A percentile compares a stretch with the other conserved stretches of the same genome.
These are phyloP conservation scores for Pluteus cervinus DNA, from an alignment of 768 basidiomycete species.

Conservation along the genomic window DNA sequence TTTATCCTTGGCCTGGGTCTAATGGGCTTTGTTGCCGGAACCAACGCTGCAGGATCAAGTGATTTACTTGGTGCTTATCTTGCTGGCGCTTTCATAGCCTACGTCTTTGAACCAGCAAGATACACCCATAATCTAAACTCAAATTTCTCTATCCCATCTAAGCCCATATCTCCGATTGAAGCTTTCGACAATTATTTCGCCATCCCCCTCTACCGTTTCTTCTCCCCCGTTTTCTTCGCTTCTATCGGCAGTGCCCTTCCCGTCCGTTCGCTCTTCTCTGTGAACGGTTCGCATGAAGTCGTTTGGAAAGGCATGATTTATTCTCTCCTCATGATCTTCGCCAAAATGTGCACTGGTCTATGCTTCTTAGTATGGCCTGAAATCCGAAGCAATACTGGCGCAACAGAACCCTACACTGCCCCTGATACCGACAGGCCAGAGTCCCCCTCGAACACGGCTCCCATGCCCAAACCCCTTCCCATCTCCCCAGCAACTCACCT, in stretches of 20 bases:
- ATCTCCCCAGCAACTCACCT: background rate
- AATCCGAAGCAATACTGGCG: background rate
- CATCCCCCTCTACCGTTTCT: conserved; percentile 33
- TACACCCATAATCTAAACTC: no score
- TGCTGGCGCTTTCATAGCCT: conserved; percentile 43
- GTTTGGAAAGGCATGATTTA: conserved; percentile 54
- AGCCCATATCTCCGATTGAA: no score
- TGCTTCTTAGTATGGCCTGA: conserved; percentile 35
- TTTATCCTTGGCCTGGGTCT: conserved; percentile 31
- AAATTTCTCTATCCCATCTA: no score
- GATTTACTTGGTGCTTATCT: conserved; percentile 60
- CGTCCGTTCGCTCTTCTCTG: conserved; percentile 31
- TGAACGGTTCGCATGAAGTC: conserved; percentile 29
- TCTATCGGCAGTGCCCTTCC: conserved; percentile 58
- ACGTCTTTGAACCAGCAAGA: conserved; percentile 23
- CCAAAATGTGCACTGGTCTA: conserved; percentile 42
- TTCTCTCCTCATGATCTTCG: conserved; percentile 49
- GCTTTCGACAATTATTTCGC: conserved; percentile 31
- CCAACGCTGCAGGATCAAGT: conserved; percentile 51
- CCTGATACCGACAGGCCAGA: background rate
- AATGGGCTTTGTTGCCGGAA: conserved; percentile 39
- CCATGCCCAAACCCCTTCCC: conserved; percentile 2
- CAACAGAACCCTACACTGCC: background rate
- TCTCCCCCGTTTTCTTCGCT: conserved; percentile 63
- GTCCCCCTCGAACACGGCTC: conserved; percentile 1